Evolutionary conservation across 257 asterid genomes (phyloP), one percentile per base, ranked within the genome.

Genomic region (Salvia rosmarinus): DNA sequence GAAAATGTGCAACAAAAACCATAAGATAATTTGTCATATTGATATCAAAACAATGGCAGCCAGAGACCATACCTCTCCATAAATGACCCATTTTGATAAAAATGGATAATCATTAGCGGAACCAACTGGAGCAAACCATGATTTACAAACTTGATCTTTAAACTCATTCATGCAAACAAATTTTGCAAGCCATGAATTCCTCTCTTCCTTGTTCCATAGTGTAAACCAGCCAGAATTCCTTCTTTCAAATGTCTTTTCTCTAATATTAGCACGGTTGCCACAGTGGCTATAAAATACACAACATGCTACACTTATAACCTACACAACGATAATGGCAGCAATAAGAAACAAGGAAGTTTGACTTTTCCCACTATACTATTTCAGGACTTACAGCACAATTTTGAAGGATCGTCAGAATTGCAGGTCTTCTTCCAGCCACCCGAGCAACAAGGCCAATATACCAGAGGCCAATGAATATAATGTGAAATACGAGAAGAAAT

Each of bases 121-220:
- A 47, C 99, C 99, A 79, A 95, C 99, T 8, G 99, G 98, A 34
- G 99, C 99, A 86, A 95, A 95, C 99, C 99, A 95, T 50, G 98
- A 91, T 58, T 84, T 78, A 83, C 99, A 95, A 50, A 91, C 95
- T 81, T 91, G 95, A 46, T 91, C 91, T 82, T 89, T 95, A 68
- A 88, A 83, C 84, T 95, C 85, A 78, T 89, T 88, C 94, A 95
- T 79, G 49, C 88, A 90, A 67, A 95, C 78, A 63, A 95, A 87
- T 76, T 89, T 95, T 20, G 89, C 85, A 63, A 95, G 88, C 99
- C 95, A 95, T 32, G 97, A 84, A 78, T 83, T 85, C 25, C 87
- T 72, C 77, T 89, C 94, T 75, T 86, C 91, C 85, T 91, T 94
- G 39, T 88, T 95, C 98, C 92, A 95, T 58, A 80, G 50, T 0